These are phyloP conservation scores for Blattamonas nauphoetae DNA, from an alignment of 78 protist species.

Conservation along the genomic window DNA sequence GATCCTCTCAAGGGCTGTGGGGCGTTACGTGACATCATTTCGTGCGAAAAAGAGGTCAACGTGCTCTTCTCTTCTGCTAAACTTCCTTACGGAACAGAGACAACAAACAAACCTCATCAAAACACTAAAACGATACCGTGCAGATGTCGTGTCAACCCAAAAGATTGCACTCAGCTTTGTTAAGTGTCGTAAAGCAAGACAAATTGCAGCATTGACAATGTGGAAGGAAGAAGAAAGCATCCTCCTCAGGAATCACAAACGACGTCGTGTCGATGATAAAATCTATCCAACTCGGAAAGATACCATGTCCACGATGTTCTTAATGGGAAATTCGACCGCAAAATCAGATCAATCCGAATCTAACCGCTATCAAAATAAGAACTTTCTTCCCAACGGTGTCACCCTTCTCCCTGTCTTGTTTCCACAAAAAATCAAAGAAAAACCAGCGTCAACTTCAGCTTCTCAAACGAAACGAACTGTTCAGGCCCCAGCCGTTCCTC, in stretches of 20 bases:
- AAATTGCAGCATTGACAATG: background rate
- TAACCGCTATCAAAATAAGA: no score
- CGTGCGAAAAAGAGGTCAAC: background rate
- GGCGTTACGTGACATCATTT: background rate
- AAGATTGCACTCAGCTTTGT: background rate
- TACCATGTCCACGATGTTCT: background rate
- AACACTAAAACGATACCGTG: background rate
- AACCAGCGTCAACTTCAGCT: no score
- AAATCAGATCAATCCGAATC: no score
- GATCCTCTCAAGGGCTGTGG: background rate
- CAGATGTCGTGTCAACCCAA: background rate
- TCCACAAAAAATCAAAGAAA: no score
- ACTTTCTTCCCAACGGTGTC: no score
- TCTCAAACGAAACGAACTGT: no score
- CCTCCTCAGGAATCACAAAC: background rate
- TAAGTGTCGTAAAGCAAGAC: background rate
- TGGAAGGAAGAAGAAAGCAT: background rate
- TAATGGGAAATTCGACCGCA: no score
- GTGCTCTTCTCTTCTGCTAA: background rate
- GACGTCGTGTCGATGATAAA: background rate
- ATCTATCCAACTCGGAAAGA: background rate
- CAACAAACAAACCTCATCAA: background rate
- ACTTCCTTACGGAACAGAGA: background rate
- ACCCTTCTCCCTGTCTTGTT: no score
- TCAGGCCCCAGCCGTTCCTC: no score